phyloP scores from a whole-genome alignment of 495 filamentous ascomycete genomes.

The Astrothelium subdiscretum region DNA sequence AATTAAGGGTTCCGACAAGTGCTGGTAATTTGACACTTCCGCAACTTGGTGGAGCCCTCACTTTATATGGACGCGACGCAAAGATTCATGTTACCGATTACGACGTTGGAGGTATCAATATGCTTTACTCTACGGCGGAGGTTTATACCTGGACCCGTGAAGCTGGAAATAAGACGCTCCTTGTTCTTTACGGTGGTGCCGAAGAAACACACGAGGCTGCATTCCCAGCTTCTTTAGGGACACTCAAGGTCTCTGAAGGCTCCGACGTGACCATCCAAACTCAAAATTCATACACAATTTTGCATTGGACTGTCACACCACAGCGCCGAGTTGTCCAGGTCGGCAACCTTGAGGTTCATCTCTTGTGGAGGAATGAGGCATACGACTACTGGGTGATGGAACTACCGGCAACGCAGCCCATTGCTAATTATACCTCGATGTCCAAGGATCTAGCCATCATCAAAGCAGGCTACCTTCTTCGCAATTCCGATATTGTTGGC shows the following conservation, averaged over 20 bases:
- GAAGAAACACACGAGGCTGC: slow-evolving; percentile 57
- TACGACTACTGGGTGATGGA: slow-evolving; percentile 64
- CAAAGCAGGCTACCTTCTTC: slow-evolving; percentile 59
- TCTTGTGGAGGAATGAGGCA: slow-evolving; percentile 49
- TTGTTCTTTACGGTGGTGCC: slow-evolving; percentile 55
- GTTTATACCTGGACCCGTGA: slow-evolving; percentile 34
- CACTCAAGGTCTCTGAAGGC: slow-evolving; percentile 37
- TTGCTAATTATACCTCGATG: neutral
- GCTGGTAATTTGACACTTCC: slow-evolving; percentile 48
- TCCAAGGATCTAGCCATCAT: slow-evolving; percentile 34
- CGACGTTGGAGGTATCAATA: slow-evolving; percentile 42
- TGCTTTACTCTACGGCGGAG: slow-evolving; percentile 64
- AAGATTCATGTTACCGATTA: slow-evolving; percentile 66
- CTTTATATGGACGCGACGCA: slow-evolving; percentile 57
- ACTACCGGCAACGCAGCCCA: slow-evolving; percentile 18
- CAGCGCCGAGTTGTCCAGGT: slow-evolving; percentile 42
- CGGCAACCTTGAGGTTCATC: slow-evolving; percentile 40
- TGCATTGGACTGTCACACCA: slow-evolving; percentile 41
- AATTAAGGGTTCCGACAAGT: slow-evolving; percentile 40
- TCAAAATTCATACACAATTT: slow-evolving; percentile 29
- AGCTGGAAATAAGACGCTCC: slow-evolving; percentile 38
- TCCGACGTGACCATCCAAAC: slow-evolving; percentile 28
- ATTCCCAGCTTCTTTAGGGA: slow-evolving; percentile 24
- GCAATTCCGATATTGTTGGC: slow-evolving; percentile 42
- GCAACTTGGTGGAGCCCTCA: slow-evolving; percentile 48